Conservation (phyloP, 257 asterid genomes). For the Anisodus tanguticus region DNA sequence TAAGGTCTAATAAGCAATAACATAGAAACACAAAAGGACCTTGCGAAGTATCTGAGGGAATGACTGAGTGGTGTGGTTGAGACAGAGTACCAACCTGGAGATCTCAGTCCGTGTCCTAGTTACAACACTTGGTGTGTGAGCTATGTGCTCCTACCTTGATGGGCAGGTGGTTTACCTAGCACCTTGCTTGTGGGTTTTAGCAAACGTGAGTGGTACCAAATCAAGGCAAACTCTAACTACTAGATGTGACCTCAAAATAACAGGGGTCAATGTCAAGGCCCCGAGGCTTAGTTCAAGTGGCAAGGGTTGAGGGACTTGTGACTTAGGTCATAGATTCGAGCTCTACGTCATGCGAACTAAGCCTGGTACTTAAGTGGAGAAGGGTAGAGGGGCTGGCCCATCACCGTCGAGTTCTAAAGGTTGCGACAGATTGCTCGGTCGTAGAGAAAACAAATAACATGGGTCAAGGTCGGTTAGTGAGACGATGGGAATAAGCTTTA, state of each 20-base stretch:
- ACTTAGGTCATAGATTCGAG: not conserved
- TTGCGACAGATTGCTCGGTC: not conserved
- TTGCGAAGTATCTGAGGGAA: not conserved
- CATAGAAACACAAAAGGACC: not conserved
- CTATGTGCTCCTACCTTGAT: slow-evolving; percentile 8
- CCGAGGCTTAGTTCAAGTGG: not conserved
- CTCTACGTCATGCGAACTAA: not conserved
- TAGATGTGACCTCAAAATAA: not conserved
- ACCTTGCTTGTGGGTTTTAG: not conserved
- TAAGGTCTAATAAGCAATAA: not conserved
- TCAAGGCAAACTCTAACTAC: not conserved
- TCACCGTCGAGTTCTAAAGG: not conserved
- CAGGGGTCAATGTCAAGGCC: not conserved
- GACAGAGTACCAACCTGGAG: not conserved
- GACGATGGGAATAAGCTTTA: not conserved
- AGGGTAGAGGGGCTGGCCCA: not conserved
- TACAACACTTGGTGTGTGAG: not conserved
- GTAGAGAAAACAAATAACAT: not conserved
- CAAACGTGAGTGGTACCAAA: not conserved
- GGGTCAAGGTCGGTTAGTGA: not conserved
- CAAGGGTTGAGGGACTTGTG: not conserved
- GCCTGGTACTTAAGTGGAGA: not conserved
- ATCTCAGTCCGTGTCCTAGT: not conserved
- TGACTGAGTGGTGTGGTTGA: not conserved
- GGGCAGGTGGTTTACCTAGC: not conserved